A percentile compares a stretch with the other conserved stretches of the same genome.
phyloP scores from a whole-genome alignment of 2,329 filamentous ascomycete genomes.

The Colletotrichum plurivorum region DNA sequence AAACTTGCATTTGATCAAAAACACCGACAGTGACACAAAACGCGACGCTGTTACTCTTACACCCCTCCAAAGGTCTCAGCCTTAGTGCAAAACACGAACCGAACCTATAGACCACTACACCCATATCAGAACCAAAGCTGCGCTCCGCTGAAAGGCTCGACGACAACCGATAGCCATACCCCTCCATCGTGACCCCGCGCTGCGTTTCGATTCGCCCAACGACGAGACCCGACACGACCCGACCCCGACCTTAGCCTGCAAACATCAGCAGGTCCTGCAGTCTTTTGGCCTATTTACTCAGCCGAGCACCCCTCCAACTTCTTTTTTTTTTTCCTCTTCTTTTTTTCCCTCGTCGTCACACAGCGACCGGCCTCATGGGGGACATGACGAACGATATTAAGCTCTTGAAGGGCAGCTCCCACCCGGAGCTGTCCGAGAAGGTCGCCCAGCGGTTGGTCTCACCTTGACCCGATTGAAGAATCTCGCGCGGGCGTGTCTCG shows the following conservation, averaged over 20 bases:
- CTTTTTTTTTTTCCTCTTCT: slow-evolving; percentile 12
- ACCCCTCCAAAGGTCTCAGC: slow-evolving; percentile 10
- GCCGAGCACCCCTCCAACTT: slow-evolving; percentile 17
- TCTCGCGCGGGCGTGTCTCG: no score
- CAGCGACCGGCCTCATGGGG: slow-evolving; percentile 40
- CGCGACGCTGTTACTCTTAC: background rate
- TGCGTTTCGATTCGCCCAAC: slow-evolving; percentile 36
- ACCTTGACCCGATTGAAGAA: slow-evolving; percentile 16
- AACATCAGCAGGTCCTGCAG: slow-evolving; percentile 33
- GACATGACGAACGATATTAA: slow-evolving; percentile 57
- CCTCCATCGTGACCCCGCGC: slow-evolving; percentile 41
- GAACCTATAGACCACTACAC: no score
- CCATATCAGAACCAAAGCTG: no score
- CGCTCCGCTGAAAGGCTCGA: background rate
- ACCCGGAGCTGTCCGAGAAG: slow-evolving; percentile 51
- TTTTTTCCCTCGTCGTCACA: slow-evolving; percentile 30
- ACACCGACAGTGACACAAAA: slow-evolving; percentile 11
- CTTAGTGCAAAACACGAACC: background rate
- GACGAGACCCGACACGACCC: slow-evolving; percentile 12
- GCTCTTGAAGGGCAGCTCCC: slow-evolving; percentile 53
- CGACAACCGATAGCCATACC: slow-evolving; percentile 32
- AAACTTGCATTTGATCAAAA: slow-evolving; percentile 2
- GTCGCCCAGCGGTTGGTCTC: slow-evolving; percentile 46
- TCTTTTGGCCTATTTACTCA: slow-evolving; percentile 24
- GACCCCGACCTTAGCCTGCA: slow-evolving; percentile 27